A percentile compares a stretch with the other conserved stretches of the same genome.
Evolutionary conservation across 192 early-diverging fungal species (phyloP).

Genomic region (Backusella macrospora): DNA sequence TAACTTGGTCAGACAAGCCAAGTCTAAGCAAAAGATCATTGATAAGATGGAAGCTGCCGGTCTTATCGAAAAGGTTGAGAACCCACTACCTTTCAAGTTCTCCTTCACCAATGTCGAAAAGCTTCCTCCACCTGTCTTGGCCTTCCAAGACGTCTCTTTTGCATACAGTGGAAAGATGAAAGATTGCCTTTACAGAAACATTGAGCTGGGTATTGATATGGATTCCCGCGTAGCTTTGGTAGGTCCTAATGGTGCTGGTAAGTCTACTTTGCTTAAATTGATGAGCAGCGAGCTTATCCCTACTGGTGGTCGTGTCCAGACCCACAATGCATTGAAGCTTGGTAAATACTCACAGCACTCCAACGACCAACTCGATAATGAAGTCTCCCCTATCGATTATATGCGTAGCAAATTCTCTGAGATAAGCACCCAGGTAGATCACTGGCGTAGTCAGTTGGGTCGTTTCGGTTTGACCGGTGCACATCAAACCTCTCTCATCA

Average conservation of each 20-base stretch:
- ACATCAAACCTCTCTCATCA: conserved; percentile 90
- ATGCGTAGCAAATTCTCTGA: conserved; percentile 85
- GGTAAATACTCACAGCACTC: conserved; percentile 98
- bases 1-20: conserved; percentile 98
- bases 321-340: conserved; percentile 93
- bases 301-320: conserved; percentile 81
- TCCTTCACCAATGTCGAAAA: conserved; percentile 83
- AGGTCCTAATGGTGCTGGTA: conserved; percentile 94
- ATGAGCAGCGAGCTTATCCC: conserved; percentile 91
- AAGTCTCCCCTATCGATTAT: conserved; percentile 88
- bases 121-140: conserved; percentile 94
- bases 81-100: conserved; percentile 78
- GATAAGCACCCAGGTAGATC: conserved; percentile 73
- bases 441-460: conserved; percentile 92
- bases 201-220: conserved; percentile 96
- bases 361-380: conserved; percentile 92
- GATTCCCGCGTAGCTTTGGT: conserved; percentile 98
- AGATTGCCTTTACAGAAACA: conserved; percentile 85
- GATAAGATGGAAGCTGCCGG: conserved; percentile 99
- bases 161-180: conserved; percentile 85
- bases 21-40: conserved; percentile 99
- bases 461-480: conserved; percentile 92
- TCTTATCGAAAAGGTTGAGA: conserved; percentile 93
- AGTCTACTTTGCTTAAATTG: conserved; percentile 97
- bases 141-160: conserved; percentile 92